Evolutionary conservation across 352 stramenopile species (phyloP).

Genomic region (Globisporangium radiosum): DNA sequence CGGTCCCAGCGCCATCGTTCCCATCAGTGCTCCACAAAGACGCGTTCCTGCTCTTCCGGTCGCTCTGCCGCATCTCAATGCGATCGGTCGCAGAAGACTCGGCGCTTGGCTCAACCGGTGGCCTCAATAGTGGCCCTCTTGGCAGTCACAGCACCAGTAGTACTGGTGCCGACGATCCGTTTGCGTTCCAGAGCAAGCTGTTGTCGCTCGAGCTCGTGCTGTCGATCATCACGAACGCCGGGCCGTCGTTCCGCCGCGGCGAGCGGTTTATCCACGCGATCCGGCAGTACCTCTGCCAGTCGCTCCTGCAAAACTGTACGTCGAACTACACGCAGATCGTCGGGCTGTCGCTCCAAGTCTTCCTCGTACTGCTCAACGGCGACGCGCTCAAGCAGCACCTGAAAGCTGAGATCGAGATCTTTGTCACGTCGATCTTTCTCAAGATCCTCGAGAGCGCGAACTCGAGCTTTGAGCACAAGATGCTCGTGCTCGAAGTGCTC

Average conservation of each 20-base stretch:
- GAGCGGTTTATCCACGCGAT: conserved; percentile 97
- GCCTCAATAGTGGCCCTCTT: conserved; percentile 8
- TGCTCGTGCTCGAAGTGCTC: conserved; percentile 96
- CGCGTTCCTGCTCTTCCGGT: conserved; percentile 96
- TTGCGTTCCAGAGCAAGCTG: conserved; percentile 95
- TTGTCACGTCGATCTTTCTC: conserved; percentile 98
- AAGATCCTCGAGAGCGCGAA: conserved; percentile 96
- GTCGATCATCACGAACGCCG: conserved; percentile 95
- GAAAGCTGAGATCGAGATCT: conserved; percentile 98
- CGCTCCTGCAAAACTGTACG: conserved; percentile 98
- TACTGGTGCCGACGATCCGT: conserved; percentile 75
- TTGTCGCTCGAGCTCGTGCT: conserved; percentile 96
- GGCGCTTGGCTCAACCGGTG: conserved; percentile 7
- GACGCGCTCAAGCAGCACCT: conserved; percentile 90
- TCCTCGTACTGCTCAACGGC: conserved; percentile 90
- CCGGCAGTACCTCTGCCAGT: conserved; percentile 95
- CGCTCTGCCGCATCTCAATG: conserved; percentile 91
- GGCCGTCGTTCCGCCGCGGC: conserved; percentile 89
- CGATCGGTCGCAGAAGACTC: conserved; percentile 92
- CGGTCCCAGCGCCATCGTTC: conserved; percentile 70
- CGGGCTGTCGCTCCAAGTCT: conserved; percentile 96
- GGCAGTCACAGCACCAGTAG: conserved; percentile 10
- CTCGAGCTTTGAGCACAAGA: conserved; percentile 96
- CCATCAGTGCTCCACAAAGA: conserved; percentile 97
- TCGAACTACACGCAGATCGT: conserved; percentile 95